Base-by-base conservation (phyloP, 345 rosid species). In the Sonneratia caseolaris region DNA sequence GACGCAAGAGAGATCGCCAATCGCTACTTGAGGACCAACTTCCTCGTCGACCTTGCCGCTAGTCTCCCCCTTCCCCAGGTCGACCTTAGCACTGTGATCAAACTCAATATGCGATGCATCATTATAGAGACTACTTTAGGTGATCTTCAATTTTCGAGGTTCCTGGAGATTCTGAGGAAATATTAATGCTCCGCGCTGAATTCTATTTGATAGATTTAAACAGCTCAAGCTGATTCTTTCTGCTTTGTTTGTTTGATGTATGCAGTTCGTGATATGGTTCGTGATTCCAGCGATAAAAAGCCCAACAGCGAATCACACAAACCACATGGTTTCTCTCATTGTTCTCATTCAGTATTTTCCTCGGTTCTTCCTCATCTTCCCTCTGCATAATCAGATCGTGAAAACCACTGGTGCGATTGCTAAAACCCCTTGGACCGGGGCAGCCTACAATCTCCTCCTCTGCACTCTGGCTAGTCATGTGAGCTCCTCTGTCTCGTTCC, bases 31-130 rank as follows among this genome's bases (percentile, higher is more conserved):
- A 83, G 59, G 68, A 76, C 81, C 69, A 80, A 87, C 78, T 94
- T 94, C 88, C 78, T 91, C 71, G 43, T 91, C 70, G 98, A 94
- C 78, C 83, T 94, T 74, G 93, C 91, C 69, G 86, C 98, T 4
- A 83, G 90, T 73, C 76, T 94, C 72, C 98, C 98, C 27, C 81
- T 94, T 67, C 98, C 98, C 53, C 98, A 94, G 96, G 98, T 93
- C 66, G 35, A 56, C 42, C 14, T 8, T 43, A 21, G 21, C 37
- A 55, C 51, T 12, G 9, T 64, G 37, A 62, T 62, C 16, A 64
- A 27, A 64, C 67, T 12, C 14, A 64, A 64, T 36, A 65, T 65
- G 3, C 21, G 19, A 12, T 64, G 4, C 66, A 62, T 27, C 0
- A 27, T 62, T 24, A 24, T 35, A 62, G 22, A 62, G 35, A 62